Conservation (phyloP, 2,329 filamentous ascomycete species). For the Clonostachys sp. region DNA sequence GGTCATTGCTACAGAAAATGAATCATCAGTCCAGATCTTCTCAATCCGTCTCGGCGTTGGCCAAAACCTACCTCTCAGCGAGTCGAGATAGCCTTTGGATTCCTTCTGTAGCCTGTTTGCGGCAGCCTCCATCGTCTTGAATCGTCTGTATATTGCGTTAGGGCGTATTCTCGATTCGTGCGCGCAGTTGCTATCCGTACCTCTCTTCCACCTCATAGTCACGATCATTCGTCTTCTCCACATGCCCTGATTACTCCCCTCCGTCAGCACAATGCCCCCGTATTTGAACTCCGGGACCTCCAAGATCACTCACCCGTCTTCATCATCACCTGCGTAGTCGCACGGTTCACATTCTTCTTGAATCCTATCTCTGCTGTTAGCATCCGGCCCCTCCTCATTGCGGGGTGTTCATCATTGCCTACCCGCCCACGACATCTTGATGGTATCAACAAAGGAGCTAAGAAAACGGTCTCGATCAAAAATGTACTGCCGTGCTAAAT, state of each 20-base stretch:
- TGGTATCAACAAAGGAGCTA: too few relatives aligned
- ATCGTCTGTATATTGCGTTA: slow-evolving; percentile 59
- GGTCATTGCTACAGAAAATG: slow-evolving; percentile 75
- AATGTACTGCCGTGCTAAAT: too few relatives aligned
- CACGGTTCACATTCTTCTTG: slow-evolving; percentile 95
- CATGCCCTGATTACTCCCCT: slow-evolving; percentile 59
- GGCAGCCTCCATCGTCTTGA: slow-evolving; percentile 95
- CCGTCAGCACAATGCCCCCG: slow-evolving; percentile 5
- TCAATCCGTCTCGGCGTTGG: background rate
- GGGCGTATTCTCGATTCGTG: slow-evolving; percentile 3
- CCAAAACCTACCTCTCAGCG: slow-evolving; percentile 64
- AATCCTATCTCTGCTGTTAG: slow-evolving; percentile 30
- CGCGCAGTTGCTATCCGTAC: slow-evolving; percentile 32
- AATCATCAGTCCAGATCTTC: too few relatives aligned
- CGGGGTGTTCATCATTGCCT: slow-evolving; percentile 16
- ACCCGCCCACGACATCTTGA: slow-evolving; percentile 70
- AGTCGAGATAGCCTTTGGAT: slow-evolving; percentile 96
- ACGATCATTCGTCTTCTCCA: slow-evolving; percentile 97
- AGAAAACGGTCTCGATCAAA: too few relatives aligned
- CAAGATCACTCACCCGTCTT: slow-evolving; percentile 67
- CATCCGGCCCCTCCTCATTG: slow-evolving; percentile 16
- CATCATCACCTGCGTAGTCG: slow-evolving; percentile 99
- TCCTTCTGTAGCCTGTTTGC: slow-evolving; percentile 92
- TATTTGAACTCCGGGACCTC: too few relatives aligned
- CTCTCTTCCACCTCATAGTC: slow-evolving; percentile 98